phyloP scores from a whole-genome alignment of 73 alveolate genomes.

The Paramecium tetraurelia region DNA sequence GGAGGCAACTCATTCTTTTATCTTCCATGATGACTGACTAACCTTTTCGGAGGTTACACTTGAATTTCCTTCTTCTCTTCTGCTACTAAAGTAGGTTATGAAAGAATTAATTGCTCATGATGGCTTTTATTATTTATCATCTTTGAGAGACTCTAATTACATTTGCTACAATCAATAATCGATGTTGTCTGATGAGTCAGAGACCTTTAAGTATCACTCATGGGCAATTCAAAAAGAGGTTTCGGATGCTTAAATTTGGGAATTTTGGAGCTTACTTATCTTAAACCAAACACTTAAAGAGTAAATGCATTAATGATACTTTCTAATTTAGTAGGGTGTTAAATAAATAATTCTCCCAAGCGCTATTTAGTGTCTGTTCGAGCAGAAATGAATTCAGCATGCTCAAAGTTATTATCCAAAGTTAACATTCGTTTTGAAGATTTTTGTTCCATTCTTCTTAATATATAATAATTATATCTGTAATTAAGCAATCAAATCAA shows the following conservation, averaged over 20 bases:
- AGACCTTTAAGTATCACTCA: neutral
- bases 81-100: neutral
- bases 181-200: neutral
- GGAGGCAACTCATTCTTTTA: neutral
- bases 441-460: neutral
- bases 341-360: slow-evolving; percentile 31
- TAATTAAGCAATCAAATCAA: neutral
- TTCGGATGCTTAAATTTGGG: neutral
- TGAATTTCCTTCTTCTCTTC: neutral
- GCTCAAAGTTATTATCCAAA: neutral
- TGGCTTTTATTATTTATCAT: neutral
- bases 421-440: neutral
- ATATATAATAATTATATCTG: neutral
- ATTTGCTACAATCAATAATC: neutral
- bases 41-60: neutral
- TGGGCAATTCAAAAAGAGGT: slow-evolving; percentile 1
- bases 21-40: neutral
- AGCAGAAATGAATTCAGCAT: slow-evolving; percentile 40
- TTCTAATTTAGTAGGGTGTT: slow-evolving; percentile 16
- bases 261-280: neutral
- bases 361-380: slow-evolving; percentile 2
- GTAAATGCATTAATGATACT: neutral
- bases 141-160: neutral
- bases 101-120: neutral
- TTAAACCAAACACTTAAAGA: slow-evolving; percentile 1